Conservation (phyloP, 352 stramenopile genomes). For the Thalassiosira hispida region DNA sequence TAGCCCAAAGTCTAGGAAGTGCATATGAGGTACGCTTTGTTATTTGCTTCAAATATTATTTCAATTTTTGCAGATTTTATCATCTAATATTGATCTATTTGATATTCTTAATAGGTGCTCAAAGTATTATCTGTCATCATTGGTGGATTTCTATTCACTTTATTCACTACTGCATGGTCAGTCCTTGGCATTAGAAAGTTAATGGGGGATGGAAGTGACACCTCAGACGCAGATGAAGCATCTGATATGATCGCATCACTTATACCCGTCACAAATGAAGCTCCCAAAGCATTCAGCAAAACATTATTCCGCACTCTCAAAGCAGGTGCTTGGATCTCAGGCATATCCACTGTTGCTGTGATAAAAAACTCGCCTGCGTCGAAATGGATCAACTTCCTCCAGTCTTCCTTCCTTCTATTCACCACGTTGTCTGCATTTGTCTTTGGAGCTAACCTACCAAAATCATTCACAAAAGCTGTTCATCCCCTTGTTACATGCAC, state of each 20-base stretch:
- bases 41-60: slow-evolving; percentile 1
- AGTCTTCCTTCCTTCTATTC: slow-evolving; percentile 70
- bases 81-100: no score
- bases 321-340: slow-evolving; percentile 35
- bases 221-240: background rate
- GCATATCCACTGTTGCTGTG: slow-evolving; percentile 16
- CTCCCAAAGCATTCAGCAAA: slow-evolving; percentile 39
- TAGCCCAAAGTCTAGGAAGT: slow-evolving; percentile 66
- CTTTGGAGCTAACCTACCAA: slow-evolving; percentile 75
- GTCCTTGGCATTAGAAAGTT: slow-evolving; percentile 58
- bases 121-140: slow-evolving; percentile 64
- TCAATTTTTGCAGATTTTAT: background rate
- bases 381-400: slow-evolving; percentile 37
- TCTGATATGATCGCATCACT: background rate
- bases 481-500: slow-evolving; percentile 83
- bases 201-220: slow-evolving; percentile 10
- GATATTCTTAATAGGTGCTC: slow-evolving; percentile 23
- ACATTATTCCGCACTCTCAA: slow-evolving; percentile 42
- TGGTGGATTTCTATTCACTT: slow-evolving; percentile 69
- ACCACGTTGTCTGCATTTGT: slow-evolving; percentile 78
- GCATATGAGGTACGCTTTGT: slow-evolving; percentile 28
- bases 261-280: background rate
- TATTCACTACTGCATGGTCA: slow-evolving; percentile 66
- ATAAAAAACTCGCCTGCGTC: slow-evolving; percentile 26
- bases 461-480: slow-evolving; percentile 72